phyloP scores from a whole-genome alignment of 2,329 filamentous ascomycete species.

The Paecilomyces sp. region DNA sequence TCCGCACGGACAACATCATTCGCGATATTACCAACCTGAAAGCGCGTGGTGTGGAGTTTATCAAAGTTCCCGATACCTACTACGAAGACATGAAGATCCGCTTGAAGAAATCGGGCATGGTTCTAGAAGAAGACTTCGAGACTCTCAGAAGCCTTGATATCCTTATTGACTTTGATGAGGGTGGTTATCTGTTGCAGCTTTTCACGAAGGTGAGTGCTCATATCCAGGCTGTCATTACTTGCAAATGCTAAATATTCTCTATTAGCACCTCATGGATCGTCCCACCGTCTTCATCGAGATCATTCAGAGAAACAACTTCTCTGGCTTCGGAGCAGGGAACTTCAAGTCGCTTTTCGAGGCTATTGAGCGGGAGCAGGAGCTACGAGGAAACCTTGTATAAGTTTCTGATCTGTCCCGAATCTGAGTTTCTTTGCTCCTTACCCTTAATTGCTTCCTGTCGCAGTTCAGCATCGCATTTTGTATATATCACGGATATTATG shows the following conservation, averaged over 20 bases:
- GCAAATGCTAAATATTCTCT: neutral
- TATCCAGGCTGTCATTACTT: neutral
- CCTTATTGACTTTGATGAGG: slow-evolving; percentile 90
- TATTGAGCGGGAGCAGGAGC: slow-evolving; percentile 85
- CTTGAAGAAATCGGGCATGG: slow-evolving; percentile 55
- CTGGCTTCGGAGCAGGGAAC: slow-evolving; percentile 89
- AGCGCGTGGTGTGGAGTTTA: slow-evolving; percentile 87
- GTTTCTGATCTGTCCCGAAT: neutral
- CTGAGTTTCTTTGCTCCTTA: neutral
- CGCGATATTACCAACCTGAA: slow-evolving; percentile 67
- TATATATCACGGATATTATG: neutral
- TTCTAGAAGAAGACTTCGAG: slow-evolving; percentile 72
- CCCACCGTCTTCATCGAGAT: slow-evolving; percentile 96
- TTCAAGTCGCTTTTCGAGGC: slow-evolving; percentile 95
- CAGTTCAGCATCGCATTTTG: neutral
- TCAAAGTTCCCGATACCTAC: slow-evolving; percentile 79
- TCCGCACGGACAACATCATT: slow-evolving; percentile 76
- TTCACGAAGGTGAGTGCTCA: slow-evolving; percentile 55
- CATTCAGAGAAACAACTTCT: slow-evolving; percentile 84
- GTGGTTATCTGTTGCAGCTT: slow-evolving; percentile 69
- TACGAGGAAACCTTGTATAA: slow-evolving; percentile 66
- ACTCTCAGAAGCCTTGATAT: slow-evolving; percentile 72
- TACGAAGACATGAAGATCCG: slow-evolving; percentile 70
- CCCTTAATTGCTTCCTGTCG: neutral
- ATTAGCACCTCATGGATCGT: slow-evolving; percentile 75